A percentile compares a stretch with the other conserved stretches of the same genome.
Conservation (phyloP, 2,329 filamentous ascomycete species). For the Trichoderma koningii region DNA sequence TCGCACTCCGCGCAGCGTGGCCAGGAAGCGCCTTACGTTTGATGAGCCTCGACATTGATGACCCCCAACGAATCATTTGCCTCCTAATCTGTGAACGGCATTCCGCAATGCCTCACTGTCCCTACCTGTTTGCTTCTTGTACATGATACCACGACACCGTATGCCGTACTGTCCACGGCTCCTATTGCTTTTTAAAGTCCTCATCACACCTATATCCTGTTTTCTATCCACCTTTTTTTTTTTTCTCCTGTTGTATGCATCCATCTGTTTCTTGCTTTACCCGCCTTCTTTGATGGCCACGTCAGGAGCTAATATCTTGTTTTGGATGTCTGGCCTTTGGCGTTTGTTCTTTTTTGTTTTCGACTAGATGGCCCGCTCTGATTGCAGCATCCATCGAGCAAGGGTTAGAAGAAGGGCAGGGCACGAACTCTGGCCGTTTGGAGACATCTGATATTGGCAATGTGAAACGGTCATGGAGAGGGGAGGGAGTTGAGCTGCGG, state of each 20-base stretch:
- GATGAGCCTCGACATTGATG: conserved; percentile 58
- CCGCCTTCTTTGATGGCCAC: background rate
- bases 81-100: conserved; percentile 12
- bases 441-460: conserved; percentile 8
- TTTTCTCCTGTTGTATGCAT: conserved; percentile 2
- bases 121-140: conserved; percentile 34
- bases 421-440: conserved; percentile 4
- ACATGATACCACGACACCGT: conserved; percentile 45
- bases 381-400: conserved; percentile 1
- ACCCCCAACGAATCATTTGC: conserved; percentile 11
- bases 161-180: conserved; percentile 30
- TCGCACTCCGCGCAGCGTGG: conserved; percentile 64
- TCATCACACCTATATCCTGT: conserved; percentile 19
- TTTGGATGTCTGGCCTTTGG: conserved; percentile 22
- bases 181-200: conserved; percentile 10
- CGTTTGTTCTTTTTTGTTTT: conserved; percentile 18
- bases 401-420: conserved; percentile 11
- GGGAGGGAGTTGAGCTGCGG: conserved; percentile 16
- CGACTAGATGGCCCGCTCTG: conserved; percentile 11
- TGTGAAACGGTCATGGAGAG: conserved; percentile 6
- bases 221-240: conserved; percentile 2
- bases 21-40: conserved; percentile 79
- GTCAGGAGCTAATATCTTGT: conserved; percentile 11
- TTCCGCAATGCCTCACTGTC: conserved; percentile 10
- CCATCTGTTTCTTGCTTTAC: conserved; percentile 13